Evolutionary conservation across 225 moss, liverwort and hornwort genomes (phyloP).

Genomic region (Physcomitrellopsis africana): DNA sequence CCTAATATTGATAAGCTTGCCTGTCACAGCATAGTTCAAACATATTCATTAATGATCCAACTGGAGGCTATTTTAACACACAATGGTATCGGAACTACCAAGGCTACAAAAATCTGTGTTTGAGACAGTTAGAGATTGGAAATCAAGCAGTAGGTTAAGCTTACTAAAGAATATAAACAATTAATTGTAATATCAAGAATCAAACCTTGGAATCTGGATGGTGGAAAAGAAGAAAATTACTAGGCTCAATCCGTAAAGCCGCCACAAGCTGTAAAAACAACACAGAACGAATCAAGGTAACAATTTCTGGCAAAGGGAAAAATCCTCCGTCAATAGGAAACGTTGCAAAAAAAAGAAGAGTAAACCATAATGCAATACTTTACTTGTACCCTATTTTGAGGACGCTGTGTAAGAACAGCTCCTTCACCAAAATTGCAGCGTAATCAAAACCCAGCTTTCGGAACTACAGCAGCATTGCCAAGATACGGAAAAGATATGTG

Average conservation of each 20-base stretch:
- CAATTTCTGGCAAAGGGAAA: constrained; percentile 2
- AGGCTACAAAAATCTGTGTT: neutral
- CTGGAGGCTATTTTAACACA: neutral
- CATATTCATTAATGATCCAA: neutral
- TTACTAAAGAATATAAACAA: neutral
- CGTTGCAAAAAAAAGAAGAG: neutral
- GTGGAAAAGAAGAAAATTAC: constrained; percentile 64
- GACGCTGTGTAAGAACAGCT: constrained; percentile 7
- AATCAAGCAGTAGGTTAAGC: neutral
- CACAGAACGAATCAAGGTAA: constrained; percentile 18
- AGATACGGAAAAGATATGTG: constrained; percentile 4
- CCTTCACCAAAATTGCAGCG: neutral
- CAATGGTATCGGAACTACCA: constrained; percentile 11
- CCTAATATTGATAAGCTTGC: constrained; percentile 80
- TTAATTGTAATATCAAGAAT: neutral
- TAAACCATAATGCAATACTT: constrained; percentile 17
- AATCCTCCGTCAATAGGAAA: constrained; percentile 2
- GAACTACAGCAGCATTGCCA: constrained; percentile 20
- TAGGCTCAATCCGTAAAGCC: constrained; percentile 86
- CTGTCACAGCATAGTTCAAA: constrained; percentile 45
- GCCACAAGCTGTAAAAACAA: constrained; percentile 78
- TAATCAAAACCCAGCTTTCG: constrained; percentile 18
- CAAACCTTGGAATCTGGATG: constrained; percentile 87
- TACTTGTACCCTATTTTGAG: constrained; percentile 5
- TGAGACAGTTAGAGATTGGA: neutral